phyloP scores from a whole-genome alignment of 1,284 basidiomycete genomes.

The Puccinia horiana region DNA sequence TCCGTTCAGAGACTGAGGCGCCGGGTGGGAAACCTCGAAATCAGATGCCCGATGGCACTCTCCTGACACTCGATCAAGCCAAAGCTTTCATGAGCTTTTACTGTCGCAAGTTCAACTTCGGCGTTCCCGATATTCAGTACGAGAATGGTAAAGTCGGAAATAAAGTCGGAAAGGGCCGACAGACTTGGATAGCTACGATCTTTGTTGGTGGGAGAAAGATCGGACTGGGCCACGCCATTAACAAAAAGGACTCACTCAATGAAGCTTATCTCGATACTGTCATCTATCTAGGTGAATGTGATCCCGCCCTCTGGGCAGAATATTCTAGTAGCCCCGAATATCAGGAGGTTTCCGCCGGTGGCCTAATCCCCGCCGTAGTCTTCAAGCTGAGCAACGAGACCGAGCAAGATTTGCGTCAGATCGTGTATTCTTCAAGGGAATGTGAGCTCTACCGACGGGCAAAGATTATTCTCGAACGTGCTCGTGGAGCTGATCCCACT shows the following conservation, averaged over 20 bases:
- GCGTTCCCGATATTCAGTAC: conserved; percentile 75
- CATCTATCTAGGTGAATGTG: conserved; percentile 79
- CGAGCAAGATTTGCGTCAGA: conserved; percentile 72
- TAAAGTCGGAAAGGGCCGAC: conserved; percentile 54
- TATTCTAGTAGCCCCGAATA: conserved; percentile 61
- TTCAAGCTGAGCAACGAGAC: conserved; percentile 72
- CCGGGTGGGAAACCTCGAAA: conserved; percentile 14
- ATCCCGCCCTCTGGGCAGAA: conserved; percentile 74
- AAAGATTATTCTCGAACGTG: conserved; percentile 54
- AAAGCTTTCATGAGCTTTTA: conserved; percentile 94
- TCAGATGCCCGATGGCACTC: conserved; percentile 68
- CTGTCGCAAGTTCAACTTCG: conserved; percentile 76
- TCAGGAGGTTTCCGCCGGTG: conserved; percentile 60
- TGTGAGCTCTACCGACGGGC: conserved; percentile 63
- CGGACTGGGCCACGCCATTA: conserved; percentile 71
- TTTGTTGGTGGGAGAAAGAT: conserved; percentile 76
- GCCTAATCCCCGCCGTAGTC: conserved; percentile 71
- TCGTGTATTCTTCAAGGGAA: conserved; percentile 70
- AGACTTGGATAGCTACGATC: conserved; percentile 77
- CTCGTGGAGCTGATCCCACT: conserved; percentile 66
- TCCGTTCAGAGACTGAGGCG: not conserved
- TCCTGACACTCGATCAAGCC: conserved; percentile 73
- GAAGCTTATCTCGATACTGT: conserved; percentile 84
- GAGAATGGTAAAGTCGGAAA: conserved; percentile 56
- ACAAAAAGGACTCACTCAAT: conserved; percentile 75